phyloP scores from a whole-genome alignment of 176 grass and related monocot genomes.

The Bonia amplexicaulis region DNA sequence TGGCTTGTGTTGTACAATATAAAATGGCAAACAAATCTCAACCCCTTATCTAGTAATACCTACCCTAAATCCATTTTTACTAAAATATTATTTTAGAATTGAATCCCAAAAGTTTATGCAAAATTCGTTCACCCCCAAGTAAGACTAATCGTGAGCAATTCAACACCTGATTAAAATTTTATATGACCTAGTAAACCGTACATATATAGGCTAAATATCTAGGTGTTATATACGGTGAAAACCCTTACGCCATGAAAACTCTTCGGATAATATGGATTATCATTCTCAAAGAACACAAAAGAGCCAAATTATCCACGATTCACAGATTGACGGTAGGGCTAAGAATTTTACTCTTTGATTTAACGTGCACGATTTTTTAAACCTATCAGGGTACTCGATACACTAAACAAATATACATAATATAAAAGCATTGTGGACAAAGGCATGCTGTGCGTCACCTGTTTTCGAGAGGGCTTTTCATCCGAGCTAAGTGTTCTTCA shows the following conservation, averaged over 20 bases:
- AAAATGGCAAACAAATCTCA: neutral
- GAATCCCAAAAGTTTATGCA: neutral
- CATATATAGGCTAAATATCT: neutral
- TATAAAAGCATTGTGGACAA: too few relatives aligned
- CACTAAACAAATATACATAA: neutral
- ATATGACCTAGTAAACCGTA: neutral
- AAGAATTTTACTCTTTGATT: neutral
- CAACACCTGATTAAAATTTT: neutral
- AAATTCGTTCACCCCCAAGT: neutral
- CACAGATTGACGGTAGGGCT: neutral
- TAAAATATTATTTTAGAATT: neutral
- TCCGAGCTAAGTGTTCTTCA: too few relatives aligned
- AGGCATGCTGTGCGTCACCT: too few relatives aligned
- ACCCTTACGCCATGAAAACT: too few relatives aligned
- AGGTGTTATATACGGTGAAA: too few relatives aligned
- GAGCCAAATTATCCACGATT: neutral
- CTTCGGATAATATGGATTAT: neutral
- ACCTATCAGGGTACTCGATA: neutral
- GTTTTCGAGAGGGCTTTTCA: too few relatives aligned
- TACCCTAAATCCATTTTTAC: neutral
- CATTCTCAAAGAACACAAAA: neutral
- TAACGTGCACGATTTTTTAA: neutral
- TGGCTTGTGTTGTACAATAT: neutral
- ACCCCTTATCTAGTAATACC: neutral
- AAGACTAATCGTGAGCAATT: neutral